These are phyloP conservation scores for Myrica gale DNA, from an alignment of 306 rosid species.

Conservation along the genomic window DNA sequence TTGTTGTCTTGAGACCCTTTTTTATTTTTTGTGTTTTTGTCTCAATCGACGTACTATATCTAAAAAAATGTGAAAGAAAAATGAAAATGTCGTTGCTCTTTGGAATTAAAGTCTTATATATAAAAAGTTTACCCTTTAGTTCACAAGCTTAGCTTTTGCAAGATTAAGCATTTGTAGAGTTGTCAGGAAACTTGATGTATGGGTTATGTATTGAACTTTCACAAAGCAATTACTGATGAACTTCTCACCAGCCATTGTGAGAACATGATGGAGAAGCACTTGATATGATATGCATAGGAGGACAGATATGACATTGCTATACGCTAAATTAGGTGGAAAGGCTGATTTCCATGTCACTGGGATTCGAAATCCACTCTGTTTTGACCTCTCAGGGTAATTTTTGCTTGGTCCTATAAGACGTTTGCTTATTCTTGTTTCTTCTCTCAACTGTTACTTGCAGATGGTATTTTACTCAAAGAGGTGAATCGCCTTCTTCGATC, in stretches of 20 bases:
- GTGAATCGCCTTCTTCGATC: slow-evolving; percentile 70
- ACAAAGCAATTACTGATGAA: not conserved
- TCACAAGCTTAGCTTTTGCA: not conserved
- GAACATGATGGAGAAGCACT: not conserved
- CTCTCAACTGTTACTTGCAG: slow-evolving; percentile 41
- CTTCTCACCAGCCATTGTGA: not conserved
- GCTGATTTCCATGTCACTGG: not conserved
- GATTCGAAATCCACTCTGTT: not conserved
- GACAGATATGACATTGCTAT: not conserved
- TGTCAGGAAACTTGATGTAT: not conserved
- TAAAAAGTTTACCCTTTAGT: no score
- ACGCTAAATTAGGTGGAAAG: slow-evolving; percentile 1
- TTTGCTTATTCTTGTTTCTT: slow-evolving; percentile 6
- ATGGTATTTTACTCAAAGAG: slow-evolving; percentile 87
- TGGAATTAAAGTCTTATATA: not conserved
- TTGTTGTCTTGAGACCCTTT: not conserved
- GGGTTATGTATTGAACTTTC: not conserved
- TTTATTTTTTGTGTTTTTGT: no score
- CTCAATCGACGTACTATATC: no score
- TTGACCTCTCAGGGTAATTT: slow-evolving; percentile 5
- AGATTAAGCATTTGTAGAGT: not conserved
- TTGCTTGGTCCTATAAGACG: not conserved
- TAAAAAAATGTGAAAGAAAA: no score
- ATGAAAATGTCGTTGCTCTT: not conserved
- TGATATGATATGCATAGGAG: not conserved